A percentile compares a stretch with the other conserved stretches of the same genome.
These are phyloP conservation scores for Suhomyces atakaporum DNA, from an alignment of 1,139 yeast species.

Conservation along the genomic window DNA sequence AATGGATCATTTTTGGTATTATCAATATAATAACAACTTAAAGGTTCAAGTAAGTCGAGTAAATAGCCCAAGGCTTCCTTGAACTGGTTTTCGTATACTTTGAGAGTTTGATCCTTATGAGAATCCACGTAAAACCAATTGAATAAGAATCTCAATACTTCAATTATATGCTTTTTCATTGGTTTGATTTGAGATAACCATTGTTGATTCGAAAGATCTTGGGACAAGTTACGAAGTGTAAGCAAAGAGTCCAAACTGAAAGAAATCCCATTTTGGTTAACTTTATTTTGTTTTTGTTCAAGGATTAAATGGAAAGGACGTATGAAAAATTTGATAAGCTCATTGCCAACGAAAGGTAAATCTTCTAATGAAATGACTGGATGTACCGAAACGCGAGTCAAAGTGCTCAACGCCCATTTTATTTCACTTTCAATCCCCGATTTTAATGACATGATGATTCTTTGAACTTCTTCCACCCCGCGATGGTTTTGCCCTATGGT, in stretches of 20 bases:
- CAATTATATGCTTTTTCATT: slow-evolving; percentile 49
- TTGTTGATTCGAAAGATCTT: slow-evolving; percentile 83
- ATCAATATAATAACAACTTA: slow-evolving; percentile 81
- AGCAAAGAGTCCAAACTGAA: slow-evolving; percentile 64
- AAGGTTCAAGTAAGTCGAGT: slow-evolving; percentile 80
- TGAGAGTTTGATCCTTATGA: slow-evolving; percentile 20
- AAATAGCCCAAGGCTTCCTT: slow-evolving; percentile 68
- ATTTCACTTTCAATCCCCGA: slow-evolving; percentile 61
- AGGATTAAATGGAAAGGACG: slow-evolving; percentile 32
- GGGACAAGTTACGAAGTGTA: slow-evolving; percentile 75
- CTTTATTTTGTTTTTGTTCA: slow-evolving; percentile 24
- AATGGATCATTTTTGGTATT: slow-evolving; percentile 63
- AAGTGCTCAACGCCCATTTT: slow-evolving; percentile 64
- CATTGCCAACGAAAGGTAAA: slow-evolving; percentile 50
- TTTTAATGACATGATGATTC: slow-evolving; percentile 65
- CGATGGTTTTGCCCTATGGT: slow-evolving; percentile 31
- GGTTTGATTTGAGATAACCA: slow-evolving; percentile 60
- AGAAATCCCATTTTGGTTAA: slow-evolving; percentile 39
- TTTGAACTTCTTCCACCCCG: slow-evolving; percentile 57
- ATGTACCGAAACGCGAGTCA: slow-evolving; percentile 54
- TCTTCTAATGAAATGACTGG: slow-evolving; percentile 46
- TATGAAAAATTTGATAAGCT: slow-evolving; percentile 47
- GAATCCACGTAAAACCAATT: slow-evolving; percentile 37
- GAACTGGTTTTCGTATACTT: slow-evolving; percentile 40
- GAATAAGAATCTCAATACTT: slow-evolving; percentile 51